These are phyloP conservation scores for Asterophora parasitica DNA, from an alignment of 768 basidiomycete genomes.

Conservation along the genomic window DNA sequence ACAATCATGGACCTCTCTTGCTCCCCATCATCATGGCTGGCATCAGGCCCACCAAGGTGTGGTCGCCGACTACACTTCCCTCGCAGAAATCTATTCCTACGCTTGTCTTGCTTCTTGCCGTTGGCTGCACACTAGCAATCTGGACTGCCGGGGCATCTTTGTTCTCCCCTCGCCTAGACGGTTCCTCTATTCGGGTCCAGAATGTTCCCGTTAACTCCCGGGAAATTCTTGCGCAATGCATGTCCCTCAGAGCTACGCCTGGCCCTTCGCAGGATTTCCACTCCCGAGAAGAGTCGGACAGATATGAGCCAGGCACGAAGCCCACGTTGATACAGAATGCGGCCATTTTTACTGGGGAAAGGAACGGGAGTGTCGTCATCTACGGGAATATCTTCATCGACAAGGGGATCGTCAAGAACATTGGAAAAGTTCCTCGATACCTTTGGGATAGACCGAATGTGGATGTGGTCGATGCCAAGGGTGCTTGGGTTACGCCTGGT, in stretches of 20 bases:
- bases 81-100: constrained; percentile 7
- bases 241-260: constrained; percentile 45
- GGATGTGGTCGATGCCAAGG: constrained; percentile 53
- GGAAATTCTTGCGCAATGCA: constrained; percentile 45
- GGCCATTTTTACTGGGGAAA: constrained; percentile 57
- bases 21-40: constrained; percentile 20
- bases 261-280: constrained; percentile 30
- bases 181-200: constrained; percentile 3
- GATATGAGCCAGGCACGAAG: constrained; percentile 61
- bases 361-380: constrained; percentile 49
- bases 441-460: constrained; percentile 40
- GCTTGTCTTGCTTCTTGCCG: constrained; percentile 10
- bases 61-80: background rate
- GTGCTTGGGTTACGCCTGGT: constrained; percentile 66
- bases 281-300: constrained; percentile 50
- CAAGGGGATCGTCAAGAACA: constrained; percentile 53
- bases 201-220: constrained; percentile 22
- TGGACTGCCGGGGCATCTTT: constrained; percentile 11
- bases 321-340: constrained; percentile 70
- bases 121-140: constrained; percentile 12
- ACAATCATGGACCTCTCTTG: constrained; percentile 3
- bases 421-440: constrained; percentile 47
- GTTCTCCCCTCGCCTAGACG: constrained; percentile 1
- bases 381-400: constrained; percentile 67
- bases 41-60: constrained; percentile 10